phyloP scores from a whole-genome alignment of 2,329 filamentous ascomycete genomes.

The Trichoderma sp. region DNA sequence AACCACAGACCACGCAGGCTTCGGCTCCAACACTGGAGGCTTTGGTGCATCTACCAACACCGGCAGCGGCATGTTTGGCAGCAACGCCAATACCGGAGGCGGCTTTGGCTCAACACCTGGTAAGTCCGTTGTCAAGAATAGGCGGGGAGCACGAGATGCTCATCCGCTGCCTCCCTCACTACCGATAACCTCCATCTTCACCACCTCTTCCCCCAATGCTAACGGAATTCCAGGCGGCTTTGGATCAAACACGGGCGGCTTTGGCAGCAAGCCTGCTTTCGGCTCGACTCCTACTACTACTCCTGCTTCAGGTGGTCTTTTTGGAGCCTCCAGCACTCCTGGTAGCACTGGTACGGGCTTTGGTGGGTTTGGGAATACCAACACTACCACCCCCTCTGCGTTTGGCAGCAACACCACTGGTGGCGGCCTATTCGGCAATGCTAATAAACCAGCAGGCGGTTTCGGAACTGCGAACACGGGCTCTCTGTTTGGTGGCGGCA shows the following conservation, averaged over 20 bases:
- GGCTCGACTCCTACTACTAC: conserved; percentile 42
- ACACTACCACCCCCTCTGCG: conserved; percentile 31
- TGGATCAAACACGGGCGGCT: conserved; percentile 37
- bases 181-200: not conserved
- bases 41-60: conserved; percentile 43
- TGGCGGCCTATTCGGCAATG: conserved; percentile 52
- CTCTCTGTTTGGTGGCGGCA: conserved; percentile 46
- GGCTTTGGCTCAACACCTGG: conserved; percentile 37
- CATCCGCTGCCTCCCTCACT: conserved; percentile 18
- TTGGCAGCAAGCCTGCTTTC: conserved; percentile 51
- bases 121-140: conserved; percentile 25
- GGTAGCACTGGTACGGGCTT: conserved; percentile 36
- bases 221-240: conserved; percentile 34
- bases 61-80: conserved; percentile 46
- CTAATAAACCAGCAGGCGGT: conserved; percentile 42
- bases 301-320: conserved; percentile 42
- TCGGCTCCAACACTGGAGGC: conserved; percentile 33
- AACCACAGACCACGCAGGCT: conserved; percentile 29
- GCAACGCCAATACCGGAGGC: conserved; percentile 30
- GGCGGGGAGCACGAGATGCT: conserved; percentile 12
- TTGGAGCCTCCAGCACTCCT: conserved; percentile 43
- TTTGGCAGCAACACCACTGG: conserved; percentile 39
- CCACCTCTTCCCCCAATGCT: not conserved
- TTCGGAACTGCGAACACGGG: conserved; percentile 47
- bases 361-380: conserved; percentile 42